Base-by-base conservation (phyloP, 441 rosid species). In the Biscutella laevigata region DNA sequence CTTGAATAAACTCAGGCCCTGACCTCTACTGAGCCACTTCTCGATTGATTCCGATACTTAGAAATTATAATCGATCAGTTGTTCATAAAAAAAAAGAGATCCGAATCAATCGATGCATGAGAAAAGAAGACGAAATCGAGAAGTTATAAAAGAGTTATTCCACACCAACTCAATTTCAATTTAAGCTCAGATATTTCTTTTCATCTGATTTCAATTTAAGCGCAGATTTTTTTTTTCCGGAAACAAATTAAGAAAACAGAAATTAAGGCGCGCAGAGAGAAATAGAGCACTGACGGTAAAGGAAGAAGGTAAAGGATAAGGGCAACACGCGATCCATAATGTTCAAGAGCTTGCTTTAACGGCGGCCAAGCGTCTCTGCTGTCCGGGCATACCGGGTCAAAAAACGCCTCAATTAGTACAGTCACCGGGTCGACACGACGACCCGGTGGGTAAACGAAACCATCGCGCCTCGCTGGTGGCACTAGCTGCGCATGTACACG, bases 341-440 rank as follows among this genome's bases (percentile, higher is more conserved):
- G 42, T 10, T 59, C 34, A 25, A 87, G 61, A 28, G 76, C 88
- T 67, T 63, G 69, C 53, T 78, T 87, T 63, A 90, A 75, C 5
- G 90, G 75, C 4, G 80, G 66, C 98, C 98, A 90, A 13, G 90
- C 36, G 71, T 87, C 96, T 55, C 92, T 72, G 72, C 88, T 84
- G 35, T 90, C 86, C 13, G 92, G 86, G 42, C 98, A 87, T 37
- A 87, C 83, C 22, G 98, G 98, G 68, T 90, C 96, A 10, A 53
- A 77, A 77, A 83, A 87, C 19, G 88, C 90, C 44, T 87, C 98
- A 61, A 87, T 57, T 29, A 71, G 25, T 49, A 90, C 42, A 30
- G 86, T 24, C 53, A 76, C 77, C 19, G 68, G 27, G 53, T 67
- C 77, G n/a, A 55, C 51, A 3, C 48, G 58, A 50, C 6, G 70